phyloP scores from a whole-genome alignment of 345 rosid species.

The Erucastrum elatum region DNA sequence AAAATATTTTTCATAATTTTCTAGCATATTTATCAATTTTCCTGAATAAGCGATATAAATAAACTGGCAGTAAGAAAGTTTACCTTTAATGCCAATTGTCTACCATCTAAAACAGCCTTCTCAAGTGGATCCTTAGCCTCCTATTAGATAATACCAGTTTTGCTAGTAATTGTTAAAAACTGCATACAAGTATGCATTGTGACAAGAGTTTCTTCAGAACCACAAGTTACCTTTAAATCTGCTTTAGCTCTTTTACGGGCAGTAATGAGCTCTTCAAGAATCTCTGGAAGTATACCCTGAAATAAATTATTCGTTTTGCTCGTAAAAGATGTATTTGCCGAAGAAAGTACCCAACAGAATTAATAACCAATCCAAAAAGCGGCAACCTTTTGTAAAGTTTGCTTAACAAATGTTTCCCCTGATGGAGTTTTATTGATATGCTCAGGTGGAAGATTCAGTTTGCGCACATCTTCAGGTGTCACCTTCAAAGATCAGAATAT shows the following conservation, averaged over 20 bases:
- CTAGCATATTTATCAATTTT: not conserved
- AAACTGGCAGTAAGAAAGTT: slow-evolving; percentile 24
- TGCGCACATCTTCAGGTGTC: slow-evolving; percentile 83
- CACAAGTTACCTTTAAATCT: slow-evolving; percentile 70
- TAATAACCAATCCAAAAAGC: not conserved
- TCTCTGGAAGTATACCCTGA: slow-evolving; percentile 98
- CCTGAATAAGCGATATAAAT: slow-evolving; percentile 3
- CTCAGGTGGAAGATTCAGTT: slow-evolving; percentile 81
- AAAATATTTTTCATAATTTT: not conserved
- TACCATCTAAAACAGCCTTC: slow-evolving; percentile 96
- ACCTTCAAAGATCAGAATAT: slow-evolving; percentile 52
- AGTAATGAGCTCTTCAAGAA: slow-evolving; percentile 85
- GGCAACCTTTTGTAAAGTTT: slow-evolving; percentile 77
- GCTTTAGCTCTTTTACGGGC: slow-evolving; percentile 98
- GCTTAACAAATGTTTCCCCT: slow-evolving; percentile 90
- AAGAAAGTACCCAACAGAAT: slow-evolving; percentile 7
- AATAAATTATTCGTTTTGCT: slow-evolving; percentile 24
- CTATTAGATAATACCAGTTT: slow-evolving; percentile 44
- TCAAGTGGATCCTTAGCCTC: slow-evolving; percentile 96
- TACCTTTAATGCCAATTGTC: slow-evolving; percentile 95
- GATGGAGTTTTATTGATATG: slow-evolving; percentile 85
- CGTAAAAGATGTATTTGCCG: slow-evolving; percentile 12
- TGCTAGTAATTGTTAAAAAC: slow-evolving; percentile 2
- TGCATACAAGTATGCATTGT: slow-evolving; percentile 15
- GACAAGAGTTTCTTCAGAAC: slow-evolving; percentile 8